Conservation (phyloP, 202 grass and related monocot species). For the Panicum hallii region DNA sequence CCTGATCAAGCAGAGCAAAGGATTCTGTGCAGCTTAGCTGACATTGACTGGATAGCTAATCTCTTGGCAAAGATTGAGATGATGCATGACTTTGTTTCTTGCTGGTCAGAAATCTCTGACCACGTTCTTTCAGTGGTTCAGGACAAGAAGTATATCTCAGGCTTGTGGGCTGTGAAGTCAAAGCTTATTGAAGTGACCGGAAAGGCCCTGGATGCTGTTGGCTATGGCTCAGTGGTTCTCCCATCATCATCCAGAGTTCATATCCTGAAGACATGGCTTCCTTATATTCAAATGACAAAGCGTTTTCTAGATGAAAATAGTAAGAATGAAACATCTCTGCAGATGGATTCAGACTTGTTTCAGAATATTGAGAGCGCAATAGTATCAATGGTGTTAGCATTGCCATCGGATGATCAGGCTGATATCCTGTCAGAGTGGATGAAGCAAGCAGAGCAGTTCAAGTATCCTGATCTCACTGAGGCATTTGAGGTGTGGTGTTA, state of each 20-base stretch:
- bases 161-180: conserved; percentile 66
- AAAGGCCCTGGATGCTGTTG: conserved; percentile 81
- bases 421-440: conserved; percentile 88
- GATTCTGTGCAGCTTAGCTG: conserved; percentile 67
- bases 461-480: conserved; percentile 93
- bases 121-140: conserved; percentile 62
- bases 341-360: conserved; percentile 59
- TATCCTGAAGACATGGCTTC: conserved; percentile 86
- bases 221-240: conserved; percentile 81
- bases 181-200: conserved; percentile 91
- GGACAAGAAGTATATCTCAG: conserved; percentile 62
- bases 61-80: conserved; percentile 80
- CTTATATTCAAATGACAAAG: conserved; percentile 74
- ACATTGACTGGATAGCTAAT: conserved; percentile 79
- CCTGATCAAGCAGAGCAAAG: conserved; percentile 70
- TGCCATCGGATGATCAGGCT: conserved; percentile 85
- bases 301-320: conserved; percentile 67
- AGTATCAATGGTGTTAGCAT: conserved; percentile 71
- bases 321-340: conserved; percentile 52
- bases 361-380: conserved; percentile 90
- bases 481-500: conserved; percentile 98
- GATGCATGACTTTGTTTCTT: conserved; percentile 78
- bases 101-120: conserved; percentile 70
- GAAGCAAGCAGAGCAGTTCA: conserved; percentile 68
- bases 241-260: conserved; percentile 59